phyloP scores from a whole-genome alignment of 371 early-diverging fungal genomes.

The Apophysomyces trapeziformis region DNA sequence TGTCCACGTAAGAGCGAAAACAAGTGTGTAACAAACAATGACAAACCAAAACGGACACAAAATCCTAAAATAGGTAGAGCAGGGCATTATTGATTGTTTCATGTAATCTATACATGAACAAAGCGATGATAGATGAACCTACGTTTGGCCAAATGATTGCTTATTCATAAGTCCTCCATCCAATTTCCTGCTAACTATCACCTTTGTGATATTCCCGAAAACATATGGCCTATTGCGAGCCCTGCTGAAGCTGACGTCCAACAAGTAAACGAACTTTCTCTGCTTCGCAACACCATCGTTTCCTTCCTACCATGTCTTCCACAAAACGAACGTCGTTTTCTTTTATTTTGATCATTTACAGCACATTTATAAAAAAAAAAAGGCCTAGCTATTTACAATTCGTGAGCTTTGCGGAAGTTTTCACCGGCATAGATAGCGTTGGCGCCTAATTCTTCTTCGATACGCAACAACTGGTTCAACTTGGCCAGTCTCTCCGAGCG shows the following conservation, averaged over 20 bases:
- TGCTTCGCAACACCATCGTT: too few species aligned
- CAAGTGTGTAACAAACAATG: background rate
- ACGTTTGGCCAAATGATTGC: background rate
- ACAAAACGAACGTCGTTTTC: background rate
- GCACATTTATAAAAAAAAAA: background rate
- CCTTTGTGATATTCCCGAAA: too few species aligned
- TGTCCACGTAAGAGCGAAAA: background rate
- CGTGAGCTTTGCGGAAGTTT: constrained; percentile 86
- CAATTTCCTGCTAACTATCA: too few species aligned
- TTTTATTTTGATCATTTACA: background rate
- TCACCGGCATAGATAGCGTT: constrained; percentile 92
- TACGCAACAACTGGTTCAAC: constrained; percentile 96
- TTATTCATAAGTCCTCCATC: background rate
- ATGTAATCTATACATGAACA: too few species aligned
- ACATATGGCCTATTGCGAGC: too few species aligned
- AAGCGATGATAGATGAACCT: too few species aligned
- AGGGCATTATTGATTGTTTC: too few species aligned
- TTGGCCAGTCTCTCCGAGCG: constrained; percentile 98
- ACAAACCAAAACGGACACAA: background rate
- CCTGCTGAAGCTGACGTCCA: background rate
- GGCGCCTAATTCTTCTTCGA: constrained; percentile 87
- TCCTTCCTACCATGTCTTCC: too few species aligned
- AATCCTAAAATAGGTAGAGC: constrained; percentile 1
- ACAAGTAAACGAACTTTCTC: too few species aligned
- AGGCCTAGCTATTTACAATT: constrained; percentile 47